These are phyloP conservation scores for Nevesoporus exiguus DNA, from an alignment of 768 basidiomycete genomes.

Conservation along the genomic window DNA sequence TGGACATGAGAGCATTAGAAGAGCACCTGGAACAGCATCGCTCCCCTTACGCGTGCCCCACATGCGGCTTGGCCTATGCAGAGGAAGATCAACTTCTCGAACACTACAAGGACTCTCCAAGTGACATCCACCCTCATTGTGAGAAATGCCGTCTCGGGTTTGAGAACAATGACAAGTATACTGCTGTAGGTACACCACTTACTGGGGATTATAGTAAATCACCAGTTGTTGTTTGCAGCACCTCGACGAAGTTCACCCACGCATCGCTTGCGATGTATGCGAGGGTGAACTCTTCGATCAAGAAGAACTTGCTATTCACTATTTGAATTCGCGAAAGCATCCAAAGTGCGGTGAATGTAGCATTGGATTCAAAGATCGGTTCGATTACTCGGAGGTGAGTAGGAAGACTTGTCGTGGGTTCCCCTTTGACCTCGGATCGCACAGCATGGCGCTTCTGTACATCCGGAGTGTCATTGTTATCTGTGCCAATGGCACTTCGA, in stretches of 20 bases:
- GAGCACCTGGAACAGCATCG: conserved; percentile 32
- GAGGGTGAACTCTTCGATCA: conserved; percentile 22
- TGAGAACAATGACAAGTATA: conserved; percentile 27
- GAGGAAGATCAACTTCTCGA: conserved; percentile 36
- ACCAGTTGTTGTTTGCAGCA: conserved; percentile 33
- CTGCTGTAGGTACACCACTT: conserved; percentile 25
- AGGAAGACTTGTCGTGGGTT: background rate
- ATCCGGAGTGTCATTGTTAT: conserved; percentile 34
- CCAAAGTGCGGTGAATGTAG: conserved; percentile 28
- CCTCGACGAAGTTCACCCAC: conserved; percentile 35
- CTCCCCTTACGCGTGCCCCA: conserved; percentile 22
- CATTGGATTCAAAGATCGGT: conserved; percentile 26
- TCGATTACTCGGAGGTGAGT: conserved; percentile 29
- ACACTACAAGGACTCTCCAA: conserved; percentile 39
- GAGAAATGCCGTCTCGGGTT: conserved; percentile 34
- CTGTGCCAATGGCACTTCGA: conserved; percentile 42
- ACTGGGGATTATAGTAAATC: background rate
- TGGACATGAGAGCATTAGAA: conserved; percentile 22
- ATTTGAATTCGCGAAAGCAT: conserved; percentile 26
- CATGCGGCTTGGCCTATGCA: conserved; percentile 23
- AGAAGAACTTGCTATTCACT: conserved; percentile 24
- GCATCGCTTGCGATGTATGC: conserved; percentile 33
- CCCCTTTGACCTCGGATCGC: conserved; percentile 11
- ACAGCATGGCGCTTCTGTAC: conserved; percentile 31
- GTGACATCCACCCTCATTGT: conserved; percentile 37